Conservation (phyloP, 2,329 filamentous ascomycete species). For the Pyrenophora teres region DNA sequence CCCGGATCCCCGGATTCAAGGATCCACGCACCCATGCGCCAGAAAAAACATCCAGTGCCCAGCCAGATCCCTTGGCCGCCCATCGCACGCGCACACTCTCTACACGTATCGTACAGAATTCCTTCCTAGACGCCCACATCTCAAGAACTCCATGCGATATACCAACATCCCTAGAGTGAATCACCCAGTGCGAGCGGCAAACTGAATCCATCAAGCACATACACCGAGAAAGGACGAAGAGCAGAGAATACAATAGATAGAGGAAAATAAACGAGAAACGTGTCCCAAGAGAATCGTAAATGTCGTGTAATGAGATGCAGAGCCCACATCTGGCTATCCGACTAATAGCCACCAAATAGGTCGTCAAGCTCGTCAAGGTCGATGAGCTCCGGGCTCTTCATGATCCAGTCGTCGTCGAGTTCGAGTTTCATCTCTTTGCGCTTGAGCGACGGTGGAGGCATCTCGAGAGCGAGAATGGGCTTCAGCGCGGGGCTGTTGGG, state of each 20-base stretch:
- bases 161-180: slow-evolving; percentile 30
- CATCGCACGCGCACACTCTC: slow-evolving; percentile 29
- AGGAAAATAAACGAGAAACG: slow-evolving; percentile 32
- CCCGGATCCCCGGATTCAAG: not conserved
- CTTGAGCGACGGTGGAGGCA: slow-evolving; percentile 38
- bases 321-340: slow-evolving; percentile 6
- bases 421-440: slow-evolving; percentile 41
- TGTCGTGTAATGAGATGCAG: slow-evolving; percentile 25
- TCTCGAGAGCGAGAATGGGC: slow-evolving; percentile 43
- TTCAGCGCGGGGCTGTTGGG: slow-evolving; percentile 55
- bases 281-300: slow-evolving; percentile 40
- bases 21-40: slow-evolving; percentile 21
- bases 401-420: slow-evolving; percentile 38
- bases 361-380: slow-evolving; percentile 80
- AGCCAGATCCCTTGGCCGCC: slow-evolving; percentile 23
- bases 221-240: slow-evolving; percentile 23
- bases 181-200: slow-evolving; percentile 40
- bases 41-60: slow-evolving; percentile 39
- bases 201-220: slow-evolving; percentile 38
- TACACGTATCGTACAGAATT: slow-evolving; percentile 39
- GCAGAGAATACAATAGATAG: slow-evolving; percentile 22
- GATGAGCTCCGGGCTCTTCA: slow-evolving; percentile 80
- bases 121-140: slow-evolving; percentile 32
- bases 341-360: slow-evolving; percentile 15
- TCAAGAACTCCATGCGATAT: slow-evolving; percentile 37